Evolutionary conservation across 2,329 filamentous ascomycete genomes (phyloP).

Genomic region (Talaromyces albobiverticillius): DNA sequence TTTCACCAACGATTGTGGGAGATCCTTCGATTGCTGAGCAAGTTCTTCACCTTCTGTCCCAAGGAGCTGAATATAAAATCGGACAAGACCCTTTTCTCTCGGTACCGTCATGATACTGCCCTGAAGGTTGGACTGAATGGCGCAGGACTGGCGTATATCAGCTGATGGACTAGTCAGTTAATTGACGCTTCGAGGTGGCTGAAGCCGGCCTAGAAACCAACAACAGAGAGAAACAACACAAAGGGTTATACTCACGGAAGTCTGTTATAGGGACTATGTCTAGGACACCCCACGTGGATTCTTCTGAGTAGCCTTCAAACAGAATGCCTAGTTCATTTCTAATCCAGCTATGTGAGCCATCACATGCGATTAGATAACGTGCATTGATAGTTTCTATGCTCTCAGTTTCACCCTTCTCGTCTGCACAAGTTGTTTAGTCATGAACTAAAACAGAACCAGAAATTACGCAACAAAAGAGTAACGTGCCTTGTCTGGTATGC

Average conservation of each 20-base stretch:
- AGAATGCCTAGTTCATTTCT: constrained; percentile 56
- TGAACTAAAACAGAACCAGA: neutral
- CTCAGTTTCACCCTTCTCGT: constrained; percentile 20
- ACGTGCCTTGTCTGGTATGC: neutral
- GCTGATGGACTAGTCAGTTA: constrained; percentile 17
- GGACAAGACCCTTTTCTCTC: constrained; percentile 61
- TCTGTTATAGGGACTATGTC: constrained; percentile 55
- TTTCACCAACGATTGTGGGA: constrained; percentile 59
- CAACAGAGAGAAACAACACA: neutral
- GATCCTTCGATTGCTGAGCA: constrained; percentile 31
- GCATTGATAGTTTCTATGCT: constrained; percentile 45
- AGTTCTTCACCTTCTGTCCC: constrained; percentile 32
- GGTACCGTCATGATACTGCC: constrained; percentile 67
- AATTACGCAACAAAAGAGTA: neutral
- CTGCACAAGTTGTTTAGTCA: neutral
- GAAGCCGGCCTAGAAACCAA: neutral
- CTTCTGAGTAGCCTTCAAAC: constrained; percentile 53
- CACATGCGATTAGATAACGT: constrained; percentile 66
- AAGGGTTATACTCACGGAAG: constrained; percentile 38
- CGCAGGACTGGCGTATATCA: constrained; percentile 58
- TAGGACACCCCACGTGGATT: constrained; percentile 42
- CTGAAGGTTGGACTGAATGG: constrained; percentile 52
- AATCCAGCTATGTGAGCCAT: constrained; percentile 67
- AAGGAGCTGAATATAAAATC: constrained; percentile 64
- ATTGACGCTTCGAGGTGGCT: too few relatives aligned